These are phyloP conservation scores for Lomentospora prolificans DNA, from an alignment of 2,329 filamentous ascomycete species.

Conservation along the genomic window DNA sequence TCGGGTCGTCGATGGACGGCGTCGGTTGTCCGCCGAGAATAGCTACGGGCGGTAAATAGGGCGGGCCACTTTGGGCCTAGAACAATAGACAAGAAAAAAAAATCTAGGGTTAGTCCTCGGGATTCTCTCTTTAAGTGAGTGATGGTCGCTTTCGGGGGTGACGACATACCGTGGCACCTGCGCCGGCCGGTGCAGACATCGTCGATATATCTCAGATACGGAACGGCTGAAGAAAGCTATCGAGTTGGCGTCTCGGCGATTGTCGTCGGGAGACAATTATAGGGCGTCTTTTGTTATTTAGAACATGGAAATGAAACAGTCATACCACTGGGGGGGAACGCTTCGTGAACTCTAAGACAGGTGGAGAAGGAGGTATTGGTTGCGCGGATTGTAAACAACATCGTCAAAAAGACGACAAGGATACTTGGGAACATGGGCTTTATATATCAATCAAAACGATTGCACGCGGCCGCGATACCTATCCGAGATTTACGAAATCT, in stretches of 20 bases:
- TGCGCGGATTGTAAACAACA: too few relatives aligned
- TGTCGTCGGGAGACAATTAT: too few relatives aligned
- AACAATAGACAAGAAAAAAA: not conserved
- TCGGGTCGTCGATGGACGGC: constrained; percentile 49
- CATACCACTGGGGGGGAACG: too few relatives aligned
- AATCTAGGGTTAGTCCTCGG: not conserved
- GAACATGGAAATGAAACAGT: too few relatives aligned
- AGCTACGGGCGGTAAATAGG: constrained; percentile 28
- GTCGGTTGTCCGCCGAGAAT: constrained; percentile 49
- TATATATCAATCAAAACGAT: not conserved
- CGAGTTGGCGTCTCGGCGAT: too few relatives aligned
- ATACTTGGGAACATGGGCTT: not conserved
- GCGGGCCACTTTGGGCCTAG: not conserved
- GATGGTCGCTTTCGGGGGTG: not conserved
- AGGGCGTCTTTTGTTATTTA: too few relatives aligned
- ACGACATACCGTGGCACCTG: not conserved
- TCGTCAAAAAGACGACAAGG: too few relatives aligned
- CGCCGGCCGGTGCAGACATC: too few relatives aligned
- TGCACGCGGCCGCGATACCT: not conserved
- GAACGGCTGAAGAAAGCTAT: too few relatives aligned
- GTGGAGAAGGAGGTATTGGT: too few relatives aligned
- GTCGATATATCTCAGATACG: too few relatives aligned
- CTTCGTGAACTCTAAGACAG: too few relatives aligned
- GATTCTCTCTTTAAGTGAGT: not conserved
- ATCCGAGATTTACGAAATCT: not conserved